Percentiles rank a stretch among this genome's conserved stretches.
phyloP scores from a whole-genome alignment of 192 early-diverging fungal genomes.

The Powellomyces hirtus region DNA sequence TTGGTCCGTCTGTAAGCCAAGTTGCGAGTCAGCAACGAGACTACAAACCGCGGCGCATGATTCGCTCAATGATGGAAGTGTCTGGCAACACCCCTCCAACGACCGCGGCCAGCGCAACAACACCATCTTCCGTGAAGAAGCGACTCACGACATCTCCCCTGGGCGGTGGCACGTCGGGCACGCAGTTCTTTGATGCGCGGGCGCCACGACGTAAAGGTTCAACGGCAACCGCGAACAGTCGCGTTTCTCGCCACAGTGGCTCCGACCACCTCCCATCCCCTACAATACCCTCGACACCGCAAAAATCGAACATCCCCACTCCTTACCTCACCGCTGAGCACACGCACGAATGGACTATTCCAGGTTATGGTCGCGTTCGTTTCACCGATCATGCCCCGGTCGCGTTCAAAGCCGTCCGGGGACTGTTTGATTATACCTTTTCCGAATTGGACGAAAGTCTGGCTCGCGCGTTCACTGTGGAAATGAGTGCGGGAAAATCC shows the following conservation, averaged over 20 bases:
- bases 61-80: not conserved
- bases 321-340: slow-evolving; percentile 28
- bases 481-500: slow-evolving; percentile 30
- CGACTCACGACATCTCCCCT: not conserved
- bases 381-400: slow-evolving; percentile 39
- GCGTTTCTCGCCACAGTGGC: no score
- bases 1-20: no score
- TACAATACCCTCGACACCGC: not conserved
- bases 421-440: slow-evolving; percentile 26
- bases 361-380: slow-evolving; percentile 30
- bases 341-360: slow-evolving; percentile 32
- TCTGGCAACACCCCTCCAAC: no score
- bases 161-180: not conserved
- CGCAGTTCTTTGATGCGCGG: no score
- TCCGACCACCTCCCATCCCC: not conserved
- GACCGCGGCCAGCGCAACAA: no score
- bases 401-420: slow-evolving; percentile 31
- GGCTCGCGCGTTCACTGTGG: not conserved
- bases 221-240: no score
- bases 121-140: no score
- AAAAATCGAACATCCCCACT: slow-evolving; percentile 9
- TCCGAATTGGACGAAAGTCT: slow-evolving; percentile 20
- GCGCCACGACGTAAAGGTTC: no score
- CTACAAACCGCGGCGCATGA: slow-evolving; percentile 1
- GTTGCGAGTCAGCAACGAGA: not conserved